These are phyloP conservation scores for Cladorrhinum sp. DNA, from an alignment of 2,329 filamentous ascomycete species.

Conservation along the genomic window DNA sequence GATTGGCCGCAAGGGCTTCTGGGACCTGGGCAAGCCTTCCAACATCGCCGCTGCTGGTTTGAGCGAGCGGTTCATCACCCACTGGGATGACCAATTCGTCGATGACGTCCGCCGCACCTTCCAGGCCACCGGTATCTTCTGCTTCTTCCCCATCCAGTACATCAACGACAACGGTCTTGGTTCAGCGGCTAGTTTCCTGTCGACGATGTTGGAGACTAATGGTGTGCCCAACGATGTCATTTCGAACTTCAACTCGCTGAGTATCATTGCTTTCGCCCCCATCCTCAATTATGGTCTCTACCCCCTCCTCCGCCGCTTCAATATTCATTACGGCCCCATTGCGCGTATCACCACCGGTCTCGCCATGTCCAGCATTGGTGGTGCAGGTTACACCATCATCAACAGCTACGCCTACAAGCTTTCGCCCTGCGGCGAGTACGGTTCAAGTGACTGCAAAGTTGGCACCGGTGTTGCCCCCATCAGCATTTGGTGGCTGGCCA, in stretches of 20 bases:
- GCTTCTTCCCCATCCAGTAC: slow-evolving; percentile 48
- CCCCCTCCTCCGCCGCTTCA: slow-evolving; percentile 39
- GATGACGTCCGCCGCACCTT: slow-evolving; percentile 63
- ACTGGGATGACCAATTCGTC: slow-evolving; percentile 65
- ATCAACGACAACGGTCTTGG: slow-evolving; percentile 51
- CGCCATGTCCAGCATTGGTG: slow-evolving; percentile 45
- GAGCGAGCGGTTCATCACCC: slow-evolving; percentile 32
- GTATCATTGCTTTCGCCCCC: slow-evolving; percentile 45
- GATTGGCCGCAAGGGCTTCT: slow-evolving; percentile 49
- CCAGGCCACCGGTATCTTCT: slow-evolving; percentile 59
- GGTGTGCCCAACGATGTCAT: slow-evolving; percentile 51
- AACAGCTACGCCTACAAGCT: slow-evolving; percentile 42
- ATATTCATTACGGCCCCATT: slow-evolving; percentile 47
- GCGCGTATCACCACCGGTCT: slow-evolving; percentile 51
- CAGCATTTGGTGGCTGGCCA: slow-evolving; percentile 56
- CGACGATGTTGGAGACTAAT: slow-evolving; percentile 46
- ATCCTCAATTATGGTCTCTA: slow-evolving; percentile 49
- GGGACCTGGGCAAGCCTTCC: slow-evolving; percentile 59
- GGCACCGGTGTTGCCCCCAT: slow-evolving; percentile 41
- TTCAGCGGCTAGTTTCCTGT: slow-evolving; percentile 45
- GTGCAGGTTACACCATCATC: slow-evolving; percentile 41
- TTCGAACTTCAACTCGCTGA: slow-evolving; percentile 48
- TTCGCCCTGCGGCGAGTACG: slow-evolving; percentile 42
- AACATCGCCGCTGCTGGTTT: slow-evolving; percentile 44
- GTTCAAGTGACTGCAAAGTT: slow-evolving; percentile 36